Evolutionary conservation across 345 rosid genomes (phyloP).

Genomic region (Cardiospermum halicacabum): DNA sequence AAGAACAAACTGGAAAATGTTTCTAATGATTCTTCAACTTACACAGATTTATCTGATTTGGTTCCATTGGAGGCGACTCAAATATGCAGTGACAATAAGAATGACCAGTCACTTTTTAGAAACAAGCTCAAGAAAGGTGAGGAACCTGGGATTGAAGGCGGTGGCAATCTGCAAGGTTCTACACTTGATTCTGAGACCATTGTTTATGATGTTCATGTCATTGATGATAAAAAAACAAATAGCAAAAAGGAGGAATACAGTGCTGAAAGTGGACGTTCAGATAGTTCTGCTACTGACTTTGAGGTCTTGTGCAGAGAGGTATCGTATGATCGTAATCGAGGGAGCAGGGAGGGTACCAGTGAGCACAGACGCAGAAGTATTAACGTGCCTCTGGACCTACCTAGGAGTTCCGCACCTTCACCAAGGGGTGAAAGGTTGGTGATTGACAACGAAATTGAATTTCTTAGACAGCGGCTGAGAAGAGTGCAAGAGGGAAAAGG

Average conservation of each 20-base stretch:
- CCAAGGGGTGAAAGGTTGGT: conserved; percentile 32
- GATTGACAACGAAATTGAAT: conserved; percentile 49
- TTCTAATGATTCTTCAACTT: conserved; percentile 11
- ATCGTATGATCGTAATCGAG: conserved; percentile 16
- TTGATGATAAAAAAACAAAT: conserved; percentile 45
- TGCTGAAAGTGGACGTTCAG: conserved; percentile 17
- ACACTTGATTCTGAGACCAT: conserved; percentile 37
- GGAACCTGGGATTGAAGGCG: conserved; percentile 19
- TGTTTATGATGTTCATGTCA: conserved; percentile 66
- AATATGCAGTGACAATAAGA: conserved; percentile 8
- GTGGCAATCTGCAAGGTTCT: conserved; percentile 6
- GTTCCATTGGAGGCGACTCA: conserved; percentile 9
- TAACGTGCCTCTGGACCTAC: conserved; percentile 13
- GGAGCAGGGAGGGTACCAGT: conserved; percentile 9
- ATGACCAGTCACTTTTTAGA: conserved; percentile 18
- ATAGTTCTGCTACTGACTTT: conserved; percentile 12
- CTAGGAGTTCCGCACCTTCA: conserved; percentile 37
- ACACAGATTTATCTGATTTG: conserved; percentile 16
- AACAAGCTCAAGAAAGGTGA: conserved; percentile 18
- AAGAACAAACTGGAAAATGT: conserved; percentile 12
- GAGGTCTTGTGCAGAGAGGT: conserved; percentile 13
- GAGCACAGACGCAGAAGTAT: conserved; percentile 16
- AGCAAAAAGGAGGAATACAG: conserved; percentile 11
- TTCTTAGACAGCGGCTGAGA: conserved; percentile 44
- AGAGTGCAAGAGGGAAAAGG: conserved; percentile 43